Percentiles rank a stretch among this genome's conserved stretches.
These are phyloP conservation scores for Xylariaceae sp. DNA, from an alignment of 2,329 filamentous ascomycete genomes.

Conservation along the genomic window DNA sequence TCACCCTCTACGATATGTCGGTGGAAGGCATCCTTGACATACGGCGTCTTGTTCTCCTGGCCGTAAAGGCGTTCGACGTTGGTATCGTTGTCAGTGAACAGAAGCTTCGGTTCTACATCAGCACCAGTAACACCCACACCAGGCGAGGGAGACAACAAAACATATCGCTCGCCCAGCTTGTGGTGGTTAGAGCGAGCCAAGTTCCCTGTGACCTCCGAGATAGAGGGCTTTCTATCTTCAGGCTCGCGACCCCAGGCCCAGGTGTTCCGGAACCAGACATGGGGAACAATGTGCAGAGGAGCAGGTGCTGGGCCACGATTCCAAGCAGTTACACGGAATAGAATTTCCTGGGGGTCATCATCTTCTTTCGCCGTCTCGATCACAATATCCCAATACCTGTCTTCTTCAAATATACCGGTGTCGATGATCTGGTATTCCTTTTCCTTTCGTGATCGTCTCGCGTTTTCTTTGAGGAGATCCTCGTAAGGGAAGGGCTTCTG, in stretches of 20 bases:
- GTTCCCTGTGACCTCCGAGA: conserved; percentile 60
- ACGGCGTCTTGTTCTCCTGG: conserved; percentile 71
- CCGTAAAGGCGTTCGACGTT: conserved; percentile 75
- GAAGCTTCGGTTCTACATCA: conserved; percentile 76
- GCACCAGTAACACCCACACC: conserved; percentile 72
- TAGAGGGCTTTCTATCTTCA: conserved; percentile 71
- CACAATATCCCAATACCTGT: conserved; percentile 94
- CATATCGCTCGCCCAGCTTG: conserved; percentile 75
- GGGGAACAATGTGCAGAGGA: conserved; percentile 86
- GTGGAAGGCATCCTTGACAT: conserved; percentile 95
- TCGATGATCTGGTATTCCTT: conserved; percentile 89
- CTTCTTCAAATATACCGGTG: conserved; percentile 80
- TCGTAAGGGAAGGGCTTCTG: conserved; percentile 90
- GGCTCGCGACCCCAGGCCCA: conserved; percentile 89
- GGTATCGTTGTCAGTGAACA: conserved; percentile 96
- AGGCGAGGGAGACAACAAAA: conserved; percentile 83
- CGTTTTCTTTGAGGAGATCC: conserved; percentile 80
- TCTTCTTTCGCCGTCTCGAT: conserved; percentile 94
- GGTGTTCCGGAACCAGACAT: conserved; percentile 95
- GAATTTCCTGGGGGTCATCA: conserved; percentile 84
- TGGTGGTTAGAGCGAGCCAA: conserved; percentile 72
- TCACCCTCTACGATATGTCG: conserved; percentile 77
- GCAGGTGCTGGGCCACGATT: conserved; percentile 88
- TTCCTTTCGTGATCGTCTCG: conserved; percentile 66
- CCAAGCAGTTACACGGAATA: conserved; percentile 94